phyloP scores from a whole-genome alignment of 2,329 filamentous ascomycete species.

The Aspergillus ochraceoroseus region DNA sequence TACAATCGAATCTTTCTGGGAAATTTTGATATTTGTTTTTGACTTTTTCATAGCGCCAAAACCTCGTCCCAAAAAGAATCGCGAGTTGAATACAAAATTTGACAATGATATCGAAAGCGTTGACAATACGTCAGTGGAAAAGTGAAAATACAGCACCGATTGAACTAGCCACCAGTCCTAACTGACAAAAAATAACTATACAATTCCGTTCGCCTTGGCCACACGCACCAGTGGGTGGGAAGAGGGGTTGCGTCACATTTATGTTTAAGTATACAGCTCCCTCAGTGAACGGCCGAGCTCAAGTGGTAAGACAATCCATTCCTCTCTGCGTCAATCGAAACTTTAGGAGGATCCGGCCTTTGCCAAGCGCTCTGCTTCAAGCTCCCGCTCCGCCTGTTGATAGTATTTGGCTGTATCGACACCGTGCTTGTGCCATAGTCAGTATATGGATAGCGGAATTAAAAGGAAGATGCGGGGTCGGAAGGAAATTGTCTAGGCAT shows the following conservation, averaged over 20 bases:
- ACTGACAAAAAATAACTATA: conserved; percentile 8
- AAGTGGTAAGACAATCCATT: conserved; percentile 15
- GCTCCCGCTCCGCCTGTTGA: conserved; percentile 84
- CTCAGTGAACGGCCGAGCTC: conserved; percentile 7
- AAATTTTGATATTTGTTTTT: conserved; percentile 8
- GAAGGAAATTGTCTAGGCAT: too few species aligned
- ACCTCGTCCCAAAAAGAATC: conserved; percentile 59
- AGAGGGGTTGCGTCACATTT: too few species aligned
- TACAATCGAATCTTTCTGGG: conserved; percentile 19
- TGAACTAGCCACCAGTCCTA: conserved; percentile 3
- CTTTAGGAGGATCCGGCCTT: conserved; percentile 26
- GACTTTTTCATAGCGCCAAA: conserved; percentile 50
- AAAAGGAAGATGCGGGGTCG: too few species aligned
- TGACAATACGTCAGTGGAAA: neutral
- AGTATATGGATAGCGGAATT: conserved; percentile 13
- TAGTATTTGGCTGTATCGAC: conserved; percentile 99
- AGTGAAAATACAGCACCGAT: neutral
- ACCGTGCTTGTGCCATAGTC: conserved; percentile 60
- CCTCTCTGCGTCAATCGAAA: conserved; percentile 10
- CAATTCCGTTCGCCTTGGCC: neutral
- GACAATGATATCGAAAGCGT: conserved; percentile 19
- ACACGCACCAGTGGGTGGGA: neutral
- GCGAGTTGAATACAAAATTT: conserved; percentile 59
- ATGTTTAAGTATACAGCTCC: conserved; percentile 26
- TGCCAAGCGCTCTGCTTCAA: conserved; percentile 67